Base-by-base conservation (phyloP, 148 eudicot genomes). In the Cornus florida region DNA sequence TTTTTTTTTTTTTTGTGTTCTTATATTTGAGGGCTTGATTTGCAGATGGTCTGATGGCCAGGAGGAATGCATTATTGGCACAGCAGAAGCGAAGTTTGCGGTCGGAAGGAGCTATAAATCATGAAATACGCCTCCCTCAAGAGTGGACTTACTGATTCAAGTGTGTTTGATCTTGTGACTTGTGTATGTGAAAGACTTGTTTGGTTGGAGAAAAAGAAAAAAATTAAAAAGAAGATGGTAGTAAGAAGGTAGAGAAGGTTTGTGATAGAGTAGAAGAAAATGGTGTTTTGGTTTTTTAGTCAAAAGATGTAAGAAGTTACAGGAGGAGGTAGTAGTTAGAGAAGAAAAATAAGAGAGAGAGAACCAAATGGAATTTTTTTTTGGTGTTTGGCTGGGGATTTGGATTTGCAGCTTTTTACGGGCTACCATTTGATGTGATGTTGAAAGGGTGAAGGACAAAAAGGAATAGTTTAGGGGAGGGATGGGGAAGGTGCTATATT, bases 141-240 rank as follows among this genome's bases (percentile, higher is more conserved):
- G 90, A 88, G 19, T 88, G 91, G 91, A 84, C 87, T 17, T 88
- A 86, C 65, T 88, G 66, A 79, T 14, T 4, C 17, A 19, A 3
- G 7, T 70, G 12, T n/a, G 5, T 14, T 50, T 35, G 28, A 35
- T 35, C 4, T 4, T 56, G 12, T 43, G 17, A 3, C 38, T 35
- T 35, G 38, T n/a, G 10, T 14, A 48, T 56, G 12, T 43, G 19
- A 6, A 35, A 62, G 38, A 5, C 66, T 67, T 77, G 46, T 74
- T 41, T 43, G 59, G 72, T 39, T 33, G 60, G 31, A 20, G 35
- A 39, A 33, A 9, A 41, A 9, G 16, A 67, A 8, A 20, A 62
- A 62, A 62, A 62, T 3, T 1, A n/a, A 62, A 53, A 39, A 46
- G 28, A 28, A 28, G 28, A 28, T 28, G 28, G 28, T 53, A 10